Evolutionary conservation across 139 green algal genomes (phyloP).

Genomic region (Chlorella sorokiniana): DNA sequence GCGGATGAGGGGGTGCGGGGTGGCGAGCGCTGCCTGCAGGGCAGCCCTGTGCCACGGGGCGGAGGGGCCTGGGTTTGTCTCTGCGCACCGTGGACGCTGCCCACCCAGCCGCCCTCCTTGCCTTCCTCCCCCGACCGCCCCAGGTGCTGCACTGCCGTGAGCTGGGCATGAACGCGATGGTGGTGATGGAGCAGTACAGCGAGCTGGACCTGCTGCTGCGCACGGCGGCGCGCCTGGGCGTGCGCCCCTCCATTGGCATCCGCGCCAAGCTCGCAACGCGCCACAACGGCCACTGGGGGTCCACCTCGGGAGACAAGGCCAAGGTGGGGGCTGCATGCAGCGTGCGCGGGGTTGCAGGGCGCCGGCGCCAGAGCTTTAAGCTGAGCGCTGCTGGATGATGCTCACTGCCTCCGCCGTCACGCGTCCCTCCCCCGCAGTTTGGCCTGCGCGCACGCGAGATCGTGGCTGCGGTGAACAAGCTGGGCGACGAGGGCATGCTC

Average conservation of each 20-base stretch:
- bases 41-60: too few relatives aligned
- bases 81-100: too few relatives aligned
- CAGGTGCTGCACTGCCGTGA: constrained; percentile 52
- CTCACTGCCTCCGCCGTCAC: not conserved
- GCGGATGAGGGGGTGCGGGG: too few relatives aligned
- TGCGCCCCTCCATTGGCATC: constrained; percentile 61
- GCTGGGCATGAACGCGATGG: constrained; percentile 62
- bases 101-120: not conserved
- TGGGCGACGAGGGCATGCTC: constrained; percentile 50
- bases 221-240: constrained; percentile 3
- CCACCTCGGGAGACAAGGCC: constrained; percentile 57
- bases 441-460: constrained; percentile 61
- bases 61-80: too few relatives aligned
- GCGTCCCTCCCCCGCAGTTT: constrained; percentile 40
- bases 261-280: constrained; percentile 63
- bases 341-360: not conserved
- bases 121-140: not conserved
- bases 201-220: constrained; percentile 43
- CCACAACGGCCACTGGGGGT: constrained; percentile 74
- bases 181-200: constrained; percentile 71
- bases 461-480: constrained; percentile 45
- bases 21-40: too few relatives aligned
- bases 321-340: not conserved
- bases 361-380: too few relatives aligned
- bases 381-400: not conserved